phyloP scores from a whole-genome alignment of 2,329 filamentous ascomycete genomes.

The Arthrinium phaeospermum region DNA sequence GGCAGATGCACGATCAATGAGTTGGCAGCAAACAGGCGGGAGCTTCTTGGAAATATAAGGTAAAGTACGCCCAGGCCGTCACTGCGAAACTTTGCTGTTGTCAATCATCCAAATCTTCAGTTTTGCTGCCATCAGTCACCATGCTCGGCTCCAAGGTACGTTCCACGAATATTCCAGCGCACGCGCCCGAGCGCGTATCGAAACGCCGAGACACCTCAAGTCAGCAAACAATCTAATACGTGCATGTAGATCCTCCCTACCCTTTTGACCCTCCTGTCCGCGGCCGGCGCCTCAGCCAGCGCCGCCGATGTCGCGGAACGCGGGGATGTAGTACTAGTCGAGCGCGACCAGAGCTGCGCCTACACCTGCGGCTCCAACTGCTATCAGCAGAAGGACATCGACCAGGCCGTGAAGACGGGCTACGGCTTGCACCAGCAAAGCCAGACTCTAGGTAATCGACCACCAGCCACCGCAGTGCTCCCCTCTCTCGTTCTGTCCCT shows the following conservation, averaged over 20 bases:
- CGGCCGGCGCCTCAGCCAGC: slow-evolving; percentile 29
- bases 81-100: neutral
- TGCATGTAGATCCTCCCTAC: slow-evolving; percentile 25
- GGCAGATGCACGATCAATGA: neutral
- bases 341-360: slow-evolving; percentile 35
- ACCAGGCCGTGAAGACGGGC: slow-evolving; percentile 41
- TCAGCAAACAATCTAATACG: neutral
- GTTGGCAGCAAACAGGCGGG: slow-evolving; percentile 8
- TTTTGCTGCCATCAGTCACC: slow-evolving; percentile 7
- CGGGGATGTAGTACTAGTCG: slow-evolving; percentile 23
- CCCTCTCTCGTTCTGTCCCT: neutral
- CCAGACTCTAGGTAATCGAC: slow-evolving; percentile 32
- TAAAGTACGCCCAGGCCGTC: neutral
- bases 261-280: slow-evolving; percentile 30
- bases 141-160: slow-evolving; percentile 31
- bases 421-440: slow-evolving; percentile 38
- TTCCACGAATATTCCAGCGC: neutral
- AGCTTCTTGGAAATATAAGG: neutral
- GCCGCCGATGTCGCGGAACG: slow-evolving; percentile 27
- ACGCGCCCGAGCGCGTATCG: neutral
- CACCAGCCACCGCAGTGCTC: neutral
- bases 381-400: slow-evolving; percentile 42
- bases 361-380: slow-evolving; percentile 45
- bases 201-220: neutral
- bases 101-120: too few relatives aligned